Conservation (phyloP, 495 filamentous ascomycete genomes). For the Podospora pseudopauciseta region DNA sequence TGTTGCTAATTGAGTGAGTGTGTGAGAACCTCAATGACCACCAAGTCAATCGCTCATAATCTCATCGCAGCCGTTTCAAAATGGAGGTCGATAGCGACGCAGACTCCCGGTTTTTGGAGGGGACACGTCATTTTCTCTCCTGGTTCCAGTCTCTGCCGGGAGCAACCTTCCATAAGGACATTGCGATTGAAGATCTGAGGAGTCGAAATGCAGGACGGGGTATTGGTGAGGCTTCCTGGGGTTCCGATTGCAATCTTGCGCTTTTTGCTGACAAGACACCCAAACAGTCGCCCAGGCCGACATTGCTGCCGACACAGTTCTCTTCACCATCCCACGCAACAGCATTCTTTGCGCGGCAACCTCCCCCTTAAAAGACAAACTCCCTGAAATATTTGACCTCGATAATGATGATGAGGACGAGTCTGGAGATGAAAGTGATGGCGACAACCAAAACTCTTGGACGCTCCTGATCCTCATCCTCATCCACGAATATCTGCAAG, state of each 20-base stretch:
- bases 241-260: not conserved
- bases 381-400: constrained; percentile 38
- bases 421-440: constrained; percentile 29
- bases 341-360: constrained; percentile 44
- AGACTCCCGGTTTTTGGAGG: constrained; percentile 29
- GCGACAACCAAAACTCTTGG: constrained; percentile 40
- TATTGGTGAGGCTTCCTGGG: constrained; percentile 34
- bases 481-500: constrained; percentile 68
- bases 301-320: constrained; percentile 41
- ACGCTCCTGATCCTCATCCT: constrained; percentile 68
- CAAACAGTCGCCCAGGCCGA: constrained; percentile 41
- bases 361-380: constrained; percentile 34
- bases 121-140: constrained; percentile 36
- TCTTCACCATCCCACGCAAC: constrained; percentile 47
- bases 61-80: not conserved
- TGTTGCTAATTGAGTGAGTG: not conserved
- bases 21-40: not conserved
- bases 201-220: constrained; percentile 40
- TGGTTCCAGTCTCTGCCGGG: constrained; percentile 47
- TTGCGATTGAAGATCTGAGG: constrained; percentile 44
- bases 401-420: constrained; percentile 20
- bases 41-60: not conserved
- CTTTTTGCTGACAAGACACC: not conserved
- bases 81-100: constrained; percentile 24
- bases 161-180: constrained; percentile 43